Evolutionary conservation across 2,329 filamentous ascomycete species (phyloP).

Genomic region (Aspergillus luchuensis): DNA sequence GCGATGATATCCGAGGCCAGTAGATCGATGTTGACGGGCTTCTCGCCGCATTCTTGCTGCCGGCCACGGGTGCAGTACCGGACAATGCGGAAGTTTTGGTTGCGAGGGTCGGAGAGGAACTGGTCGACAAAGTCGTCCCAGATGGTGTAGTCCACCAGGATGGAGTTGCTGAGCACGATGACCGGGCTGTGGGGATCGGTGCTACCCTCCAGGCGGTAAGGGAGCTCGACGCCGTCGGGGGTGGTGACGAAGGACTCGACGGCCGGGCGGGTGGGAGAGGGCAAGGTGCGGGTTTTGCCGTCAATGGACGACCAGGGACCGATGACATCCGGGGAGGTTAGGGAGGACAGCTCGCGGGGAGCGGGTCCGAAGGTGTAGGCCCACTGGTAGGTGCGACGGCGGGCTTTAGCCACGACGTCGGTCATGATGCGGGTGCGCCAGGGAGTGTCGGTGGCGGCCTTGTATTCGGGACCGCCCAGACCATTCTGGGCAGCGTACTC

Average conservation of each 20-base stretch:
- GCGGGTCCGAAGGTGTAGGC: constrained; percentile 80
- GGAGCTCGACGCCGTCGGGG: constrained; percentile 67
- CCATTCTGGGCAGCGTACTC: constrained; percentile 71
- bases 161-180: constrained; percentile 76
- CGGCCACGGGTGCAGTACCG: constrained; percentile 78
- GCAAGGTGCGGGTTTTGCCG: constrained; percentile 56
- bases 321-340: constrained; percentile 51
- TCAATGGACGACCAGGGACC: constrained; percentile 60
- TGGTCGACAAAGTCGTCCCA: constrained; percentile 73
- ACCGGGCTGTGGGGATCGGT: constrained; percentile 66
- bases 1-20: constrained; percentile 68
- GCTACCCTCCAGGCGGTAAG: constrained; percentile 76
- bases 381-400: constrained; percentile 65
- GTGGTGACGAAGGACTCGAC: constrained; percentile 71
- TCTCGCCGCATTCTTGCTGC: constrained; percentile 40
- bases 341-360: constrained; percentile 65
- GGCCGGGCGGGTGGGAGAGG: constrained; percentile 48
- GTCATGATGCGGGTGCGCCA: constrained; percentile 62
- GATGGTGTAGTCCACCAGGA: constrained; percentile 76
- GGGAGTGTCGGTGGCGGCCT: constrained; percentile 63
- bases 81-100: constrained; percentile 68
- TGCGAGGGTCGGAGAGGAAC: constrained; percentile 57
- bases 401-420: constrained; percentile 60
- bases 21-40: constrained; percentile 62
- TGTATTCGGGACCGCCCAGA: constrained; percentile 64